Base-by-base conservation (phyloP, 176 grass and related monocot species). In the Eragrostis nindensis region DNA sequence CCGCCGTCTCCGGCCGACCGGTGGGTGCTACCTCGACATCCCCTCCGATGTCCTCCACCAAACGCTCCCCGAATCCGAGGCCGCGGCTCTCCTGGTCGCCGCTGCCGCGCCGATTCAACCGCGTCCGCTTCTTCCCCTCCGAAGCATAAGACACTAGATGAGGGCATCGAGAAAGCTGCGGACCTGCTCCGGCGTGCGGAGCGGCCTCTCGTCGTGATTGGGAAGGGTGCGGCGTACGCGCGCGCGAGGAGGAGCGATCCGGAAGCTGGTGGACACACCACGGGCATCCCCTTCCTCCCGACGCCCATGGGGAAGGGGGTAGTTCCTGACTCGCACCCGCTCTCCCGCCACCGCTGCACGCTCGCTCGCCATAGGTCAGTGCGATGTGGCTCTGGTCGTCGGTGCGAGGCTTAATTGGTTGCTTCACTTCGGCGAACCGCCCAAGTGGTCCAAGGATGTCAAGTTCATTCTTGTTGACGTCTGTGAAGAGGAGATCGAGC, bases 261-360 rank as follows among this genome's bases (percentile, higher is more conserved):
- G 74, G 66, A 95, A 89, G 81, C 88, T 98, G 32, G 86, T 98
- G 24, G 95, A n/a, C n/a, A 98, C 56, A 89, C 86, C 12, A 91
- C 90, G 22, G 88, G 95, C 60, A 93, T 95, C 71, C 92, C 92
- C 16, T 95, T 98, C 71, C 92, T 98, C 45, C 90, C 95, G 7
- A 98, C 95, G 11, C 92, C 95, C 26, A 98, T 98, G 95, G 95
- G 95, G 16, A 98, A 98, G 47, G 95, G 95, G 36, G 73, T 98
- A 62, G 69, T 98, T 66, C 88, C 92, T 7, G 95, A 98, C 68
- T 26, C 79, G 1, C 95, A 98, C 54, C 90, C 86, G 13, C 92
- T 98, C 7, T 94, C 95, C n/a, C 2, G 90, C 95, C 53, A 93
- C 95, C 0, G 95, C 95, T 0, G 92, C 92, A 14, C 82, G 95